phyloP scores from a whole-genome alignment of 73 alveolate species.

The Blepharisma stoltei region DNA sequence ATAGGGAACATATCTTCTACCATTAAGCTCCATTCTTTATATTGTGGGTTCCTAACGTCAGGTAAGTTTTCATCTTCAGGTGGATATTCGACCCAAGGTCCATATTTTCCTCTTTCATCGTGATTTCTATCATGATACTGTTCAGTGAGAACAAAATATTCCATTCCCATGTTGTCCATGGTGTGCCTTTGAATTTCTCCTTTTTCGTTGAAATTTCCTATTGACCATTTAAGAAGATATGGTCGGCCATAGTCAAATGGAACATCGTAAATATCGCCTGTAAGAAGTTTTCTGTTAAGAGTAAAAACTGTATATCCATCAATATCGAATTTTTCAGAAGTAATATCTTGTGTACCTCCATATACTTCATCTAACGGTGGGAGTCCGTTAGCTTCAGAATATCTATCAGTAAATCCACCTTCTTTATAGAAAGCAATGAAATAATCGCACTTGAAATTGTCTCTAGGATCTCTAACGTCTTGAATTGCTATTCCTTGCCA shows the following conservation, averaged over 20 bases:
- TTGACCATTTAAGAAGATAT: neutral
- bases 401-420: neutral
- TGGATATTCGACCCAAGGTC: constrained; percentile 12
- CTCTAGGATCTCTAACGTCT: neutral
- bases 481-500: neutral
- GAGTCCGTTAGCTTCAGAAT: neutral
- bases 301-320: neutral
- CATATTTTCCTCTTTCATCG: neutral
- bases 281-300: neutral
- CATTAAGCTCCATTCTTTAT: neutral
- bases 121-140: neutral
- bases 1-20: neutral
- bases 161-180: neutral
- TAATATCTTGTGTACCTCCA: neutral
- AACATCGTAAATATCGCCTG: neutral
- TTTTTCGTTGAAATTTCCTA: neutral
- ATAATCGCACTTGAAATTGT: neutral
- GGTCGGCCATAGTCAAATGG: neutral
- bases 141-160: neutral
- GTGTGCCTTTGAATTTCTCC: neutral
- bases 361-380: neutral
- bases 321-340: neutral
- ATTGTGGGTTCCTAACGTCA: neutral
- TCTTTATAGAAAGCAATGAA: neutral
- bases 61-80: constrained; percentile 3